Evolutionary conservation across 345 rosid species (phyloP), one percentile per base, ranked within the genome.

Genomic region (Acer yangbiense): DNA sequence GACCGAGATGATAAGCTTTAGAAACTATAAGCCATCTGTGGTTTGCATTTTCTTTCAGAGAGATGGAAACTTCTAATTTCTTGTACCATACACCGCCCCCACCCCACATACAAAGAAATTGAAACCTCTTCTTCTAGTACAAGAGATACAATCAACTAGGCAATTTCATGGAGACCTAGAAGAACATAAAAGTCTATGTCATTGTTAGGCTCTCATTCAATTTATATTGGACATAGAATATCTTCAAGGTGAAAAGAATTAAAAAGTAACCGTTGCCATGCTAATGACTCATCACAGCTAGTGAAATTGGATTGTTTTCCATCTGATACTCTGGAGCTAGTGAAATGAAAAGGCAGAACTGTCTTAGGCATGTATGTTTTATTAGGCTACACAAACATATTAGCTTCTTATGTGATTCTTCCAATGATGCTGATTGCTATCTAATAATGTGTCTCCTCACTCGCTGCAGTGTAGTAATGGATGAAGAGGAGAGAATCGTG

Each of bases 381-480:
- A 35, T 32, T 39, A 10, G 60, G 21, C 39, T 61, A 14, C 35
- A 46, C 7, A 1, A 10, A n/a, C 14, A 14, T 46, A 13, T 21
- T 27, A 9, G 72, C 58, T 67, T 65, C 23, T 54, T 66, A 52
- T 58, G 16, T 54, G 21, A 32, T 62, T 29, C 11, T 65, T 62
- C 65, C 55, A 11, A 20, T 39, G 32, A 9, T 16, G 52, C 29
- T 11, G 18, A 60, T 21, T 60, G n/a, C 11, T 60, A 21, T 57
- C 69, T 46, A 32, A 70, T 46, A 32, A 70, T 44, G 39, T n/a
- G 62, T 72, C 27, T 7, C 39, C n/a, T 32, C 6, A 43, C 25
- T 17, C 14, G 18, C 29, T 69, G 79, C 84, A 86, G 87, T 65
- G 85, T 82, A 12, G 71, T 80, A 20, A 82, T 83, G 83, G 85